Conservation (phyloP, 371 early-diverging fungal species). For the Mortierella sp. region DNA sequence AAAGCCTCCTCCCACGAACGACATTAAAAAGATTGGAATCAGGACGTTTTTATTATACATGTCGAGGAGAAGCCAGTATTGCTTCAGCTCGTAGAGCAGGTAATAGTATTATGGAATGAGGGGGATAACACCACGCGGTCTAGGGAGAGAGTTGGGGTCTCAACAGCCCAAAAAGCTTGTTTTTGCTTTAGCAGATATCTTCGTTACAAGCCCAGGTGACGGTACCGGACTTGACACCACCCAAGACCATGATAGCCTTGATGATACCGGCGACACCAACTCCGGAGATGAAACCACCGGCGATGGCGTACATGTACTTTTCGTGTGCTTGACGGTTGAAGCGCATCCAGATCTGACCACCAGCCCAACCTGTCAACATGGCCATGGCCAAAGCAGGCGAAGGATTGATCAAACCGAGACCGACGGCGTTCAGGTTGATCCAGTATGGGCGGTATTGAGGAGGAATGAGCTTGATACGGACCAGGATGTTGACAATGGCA, state of each 20-base stretch:
- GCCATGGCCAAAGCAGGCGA: constrained; percentile 66
- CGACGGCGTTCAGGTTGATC: constrained; percentile 75
- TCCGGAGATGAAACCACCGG: constrained; percentile 71
- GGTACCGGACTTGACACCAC: constrained; percentile 16
- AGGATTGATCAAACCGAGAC: constrained; percentile 76
- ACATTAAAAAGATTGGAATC: too few relatives aligned
- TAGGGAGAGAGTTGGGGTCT: too few relatives aligned
- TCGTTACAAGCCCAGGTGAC: constrained; percentile 29
- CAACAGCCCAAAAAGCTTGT: too few relatives aligned
- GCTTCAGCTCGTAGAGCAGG: too few relatives aligned
- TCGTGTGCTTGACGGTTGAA: constrained; percentile 55
- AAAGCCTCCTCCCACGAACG: too few relatives aligned
- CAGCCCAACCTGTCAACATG: constrained; percentile 71
- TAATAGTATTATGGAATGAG: too few relatives aligned
- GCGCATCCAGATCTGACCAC: constrained; percentile 65
- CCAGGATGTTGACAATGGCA: constrained; percentile 59
- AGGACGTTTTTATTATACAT: too few relatives aligned
- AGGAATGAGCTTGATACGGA: constrained; percentile 66
- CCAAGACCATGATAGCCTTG: constrained; percentile 67
- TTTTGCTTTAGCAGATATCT: constrained; percentile 27
- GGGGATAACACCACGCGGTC: too few relatives aligned
- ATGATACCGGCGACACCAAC: constrained; percentile 78
- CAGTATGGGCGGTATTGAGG: constrained; percentile 62
- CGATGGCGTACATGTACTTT: constrained; percentile 67
- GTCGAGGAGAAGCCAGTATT: too few relatives aligned